Percentiles rank a stretch among this genome's conserved stretches.
Conservation (phyloP, 306 rosid species). For the Vigna radiata region DNA sequence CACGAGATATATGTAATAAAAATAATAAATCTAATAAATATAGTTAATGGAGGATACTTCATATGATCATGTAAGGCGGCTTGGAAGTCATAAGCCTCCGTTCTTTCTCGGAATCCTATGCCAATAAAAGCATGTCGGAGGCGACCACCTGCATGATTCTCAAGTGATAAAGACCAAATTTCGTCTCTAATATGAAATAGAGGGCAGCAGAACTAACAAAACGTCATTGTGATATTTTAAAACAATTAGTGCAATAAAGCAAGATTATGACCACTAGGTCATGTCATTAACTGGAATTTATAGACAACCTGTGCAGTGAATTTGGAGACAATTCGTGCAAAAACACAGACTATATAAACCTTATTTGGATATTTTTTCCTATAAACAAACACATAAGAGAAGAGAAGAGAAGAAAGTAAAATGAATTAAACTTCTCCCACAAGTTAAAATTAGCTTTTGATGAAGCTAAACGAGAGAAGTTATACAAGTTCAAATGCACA, state of each 20-base stretch:
- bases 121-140: conserved; percentile 98
- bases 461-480: background rate
- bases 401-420: background rate
- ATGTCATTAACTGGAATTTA: background rate
- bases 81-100: conserved; percentile 98
- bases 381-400: background rate
- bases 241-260: background rate
- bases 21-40: conserved; percentile 27
- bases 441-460: background rate
- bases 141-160: conserved; percentile 73
- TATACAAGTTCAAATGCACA: background rate
- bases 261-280: background rate
- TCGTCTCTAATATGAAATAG: conserved; percentile 18
- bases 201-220: conserved; percentile 23
- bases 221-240: conserved; percentile 7
- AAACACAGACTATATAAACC: background rate
- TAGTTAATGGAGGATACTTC: conserved; percentile 65
- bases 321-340: conserved; percentile 17
- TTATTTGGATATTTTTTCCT: background rate
- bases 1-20: background rate
- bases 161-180: conserved; percentile 29
- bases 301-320: conserved; percentile 5
- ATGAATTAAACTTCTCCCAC: background rate
- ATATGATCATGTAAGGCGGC: conserved; percentile 97
- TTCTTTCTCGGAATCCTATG: conserved; percentile 92